Conservation (phyloP, 495 filamentous ascomycete genomes). For the Baudoinia panamericana region DNA sequence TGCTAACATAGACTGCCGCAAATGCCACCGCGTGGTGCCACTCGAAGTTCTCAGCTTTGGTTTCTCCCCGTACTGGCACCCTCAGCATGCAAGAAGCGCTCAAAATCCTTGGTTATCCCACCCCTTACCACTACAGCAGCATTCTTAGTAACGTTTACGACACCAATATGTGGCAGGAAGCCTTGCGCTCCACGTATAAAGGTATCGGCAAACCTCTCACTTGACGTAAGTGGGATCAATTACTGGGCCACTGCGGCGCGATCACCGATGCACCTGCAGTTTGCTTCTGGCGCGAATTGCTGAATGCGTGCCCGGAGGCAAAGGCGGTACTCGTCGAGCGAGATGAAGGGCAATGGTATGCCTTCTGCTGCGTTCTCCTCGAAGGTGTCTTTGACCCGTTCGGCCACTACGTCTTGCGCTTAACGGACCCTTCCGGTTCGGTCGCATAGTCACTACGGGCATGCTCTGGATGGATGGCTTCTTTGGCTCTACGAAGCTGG, state of each 20-base stretch:
- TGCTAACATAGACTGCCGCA: slow-evolving; percentile 5
- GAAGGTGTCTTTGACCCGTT: slow-evolving; percentile 7
- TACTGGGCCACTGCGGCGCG: slow-evolving; percentile 15
- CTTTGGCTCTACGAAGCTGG: background rate
- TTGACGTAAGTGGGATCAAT: slow-evolving; percentile 9
- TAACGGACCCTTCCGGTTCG: slow-evolving; percentile 9
- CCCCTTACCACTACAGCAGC: slow-evolving; percentile 14
- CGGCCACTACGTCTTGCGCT: background rate
- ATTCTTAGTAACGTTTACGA: slow-evolving; percentile 7
- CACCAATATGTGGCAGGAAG: slow-evolving; percentile 13
- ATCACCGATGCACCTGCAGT: slow-evolving; percentile 6
- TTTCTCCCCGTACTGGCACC: slow-evolving; percentile 13
- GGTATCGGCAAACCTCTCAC: slow-evolving; percentile 5
- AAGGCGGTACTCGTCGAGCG: slow-evolving; percentile 33
- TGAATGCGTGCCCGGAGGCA: slow-evolving; percentile 24
- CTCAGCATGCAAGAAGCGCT: slow-evolving; percentile 11
- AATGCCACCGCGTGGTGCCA: slow-evolving; percentile 1
- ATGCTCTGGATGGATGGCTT: slow-evolving; percentile 3
- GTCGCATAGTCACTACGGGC: slow-evolving; percentile 2
- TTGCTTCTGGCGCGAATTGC: slow-evolving; percentile 11
- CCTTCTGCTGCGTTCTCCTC: background rate
- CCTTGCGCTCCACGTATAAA: slow-evolving; percentile 7
- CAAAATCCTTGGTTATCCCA: slow-evolving; percentile 9
- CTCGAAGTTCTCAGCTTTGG: slow-evolving; percentile 15
- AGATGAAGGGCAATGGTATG: slow-evolving; percentile 33